A percentile compares a stretch with the other conserved stretches of the same genome.
Evolutionary conservation across 2,329 filamentous ascomycete genomes (phyloP).

Genomic region (Nothophoma quercina): DNA sequence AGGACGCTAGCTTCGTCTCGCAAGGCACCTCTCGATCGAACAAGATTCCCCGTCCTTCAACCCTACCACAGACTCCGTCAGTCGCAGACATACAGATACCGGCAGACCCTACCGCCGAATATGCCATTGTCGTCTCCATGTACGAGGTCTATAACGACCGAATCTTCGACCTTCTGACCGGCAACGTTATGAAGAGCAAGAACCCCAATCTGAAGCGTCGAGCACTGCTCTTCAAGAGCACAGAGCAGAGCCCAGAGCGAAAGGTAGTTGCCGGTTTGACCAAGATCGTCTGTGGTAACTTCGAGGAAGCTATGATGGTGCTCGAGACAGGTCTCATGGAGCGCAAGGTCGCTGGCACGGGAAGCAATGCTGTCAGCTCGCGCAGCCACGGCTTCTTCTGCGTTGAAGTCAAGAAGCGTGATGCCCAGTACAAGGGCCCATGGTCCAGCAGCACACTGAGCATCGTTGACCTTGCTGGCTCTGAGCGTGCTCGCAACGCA

Average conservation of each 20-base stretch:
- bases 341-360: conserved; percentile 85
- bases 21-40: conserved; percentile 62
- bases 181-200: conserved; percentile 64
- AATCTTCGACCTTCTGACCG: conserved; percentile 89
- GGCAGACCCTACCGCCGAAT: conserved; percentile 75
- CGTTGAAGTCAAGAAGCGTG: conserved; percentile 88
- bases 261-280: conserved; percentile 92
- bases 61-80: conserved; percentile 76
- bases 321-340: conserved; percentile 89
- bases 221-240: conserved; percentile 88
- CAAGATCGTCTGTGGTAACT: conserved; percentile 84
- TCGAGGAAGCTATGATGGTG: conserved; percentile 86
- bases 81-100: conserved; percentile 74
- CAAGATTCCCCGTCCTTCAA: conserved; percentile 72
- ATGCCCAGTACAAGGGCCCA: conserved; percentile 60
- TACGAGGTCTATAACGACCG: conserved; percentile 99
- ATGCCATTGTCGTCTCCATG: conserved; percentile 92
- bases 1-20: conserved; percentile 66
- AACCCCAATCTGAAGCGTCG: conserved; percentile 67
- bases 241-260: conserved; percentile 85
- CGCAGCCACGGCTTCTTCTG: conserved; percentile 96
- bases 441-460: conserved; percentile 85
- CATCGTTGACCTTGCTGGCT: conserved; percentile 91
- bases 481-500: conserved; percentile 89
- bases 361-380: conserved; percentile 90